Percentiles rank a stretch among this genome's conserved stretches.
Conservation (phyloP, 768 basidiomycete species). For the Hebeloma cylindrosporum region DNA sequence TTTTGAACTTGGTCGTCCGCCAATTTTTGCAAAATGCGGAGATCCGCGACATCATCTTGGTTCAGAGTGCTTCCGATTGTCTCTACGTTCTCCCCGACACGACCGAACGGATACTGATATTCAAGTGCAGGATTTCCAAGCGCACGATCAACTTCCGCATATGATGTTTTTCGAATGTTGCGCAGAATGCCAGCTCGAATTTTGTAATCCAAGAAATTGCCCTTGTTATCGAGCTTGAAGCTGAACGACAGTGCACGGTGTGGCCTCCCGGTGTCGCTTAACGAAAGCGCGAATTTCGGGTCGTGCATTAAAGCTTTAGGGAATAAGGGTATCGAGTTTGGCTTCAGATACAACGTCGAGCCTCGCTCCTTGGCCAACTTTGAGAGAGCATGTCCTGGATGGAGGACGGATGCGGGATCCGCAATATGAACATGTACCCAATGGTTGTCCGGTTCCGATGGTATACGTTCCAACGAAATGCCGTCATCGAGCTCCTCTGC, state of each 20-base stretch:
- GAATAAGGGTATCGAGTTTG: slow-evolving; percentile 72
- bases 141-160: slow-evolving; percentile 62
- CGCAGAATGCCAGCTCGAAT: slow-evolving; percentile 73
- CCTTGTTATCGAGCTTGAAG: slow-evolving; percentile 56
- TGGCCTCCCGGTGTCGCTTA: slow-evolving; percentile 38
- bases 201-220: slow-evolving; percentile 67
- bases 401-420: slow-evolving; percentile 82
- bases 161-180: slow-evolving; percentile 63
- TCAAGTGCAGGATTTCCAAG: slow-evolving; percentile 31
- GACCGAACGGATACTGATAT: slow-evolving; percentile 46
- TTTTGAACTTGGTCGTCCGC: slow-evolving; percentile 14
- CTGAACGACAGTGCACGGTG: slow-evolving; percentile 80
- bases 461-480: slow-evolving; percentile 74
- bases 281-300: slow-evolving; percentile 39
- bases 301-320: slow-evolving; percentile 55
- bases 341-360: slow-evolving; percentile 62
- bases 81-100: slow-evolving; percentile 9
- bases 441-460: slow-evolving; percentile 50
- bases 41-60: slow-evolving; percentile 27
- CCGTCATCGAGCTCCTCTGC: slow-evolving; percentile 96
- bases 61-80: slow-evolving; percentile 5
- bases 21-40: slow-evolving; percentile 28
- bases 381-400: slow-evolving; percentile 65
- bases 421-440: slow-evolving; percentile 96
- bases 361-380: slow-evolving; percentile 52